Evolutionary conservation across 352 stramenopile genomes (phyloP).

Genomic region (Phytophthora podocarpi): DNA sequence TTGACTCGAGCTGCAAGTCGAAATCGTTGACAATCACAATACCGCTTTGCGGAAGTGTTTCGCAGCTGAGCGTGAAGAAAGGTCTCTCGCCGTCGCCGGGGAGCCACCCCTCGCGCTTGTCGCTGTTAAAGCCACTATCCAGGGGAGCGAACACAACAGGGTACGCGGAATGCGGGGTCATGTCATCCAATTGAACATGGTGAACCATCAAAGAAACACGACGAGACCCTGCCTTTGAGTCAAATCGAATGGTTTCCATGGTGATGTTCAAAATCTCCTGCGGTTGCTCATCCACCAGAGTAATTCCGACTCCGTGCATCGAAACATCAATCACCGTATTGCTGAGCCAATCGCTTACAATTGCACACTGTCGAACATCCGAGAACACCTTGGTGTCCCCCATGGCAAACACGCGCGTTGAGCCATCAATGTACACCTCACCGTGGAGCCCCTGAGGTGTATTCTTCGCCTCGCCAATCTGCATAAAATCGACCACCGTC

Average conservation of each 20-base stretch:
- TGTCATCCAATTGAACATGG: slow-evolving; percentile 89
- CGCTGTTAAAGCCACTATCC: slow-evolving; percentile 88
- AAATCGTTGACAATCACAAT: slow-evolving; percentile 87
- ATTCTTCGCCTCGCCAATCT: slow-evolving; percentile 66
- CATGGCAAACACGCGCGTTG: slow-evolving; percentile 79
- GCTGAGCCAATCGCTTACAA: slow-evolving; percentile 76
- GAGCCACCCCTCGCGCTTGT: slow-evolving; percentile 86
- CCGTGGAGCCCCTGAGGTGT: slow-evolving; percentile 62
- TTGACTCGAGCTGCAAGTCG: slow-evolving; percentile 67
- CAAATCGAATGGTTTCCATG: slow-evolving; percentile 82
- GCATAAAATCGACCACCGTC: slow-evolving; percentile 75
- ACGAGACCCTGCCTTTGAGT: slow-evolving; percentile 55
- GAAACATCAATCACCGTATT: slow-evolving; percentile 77
- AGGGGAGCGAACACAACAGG: slow-evolving; percentile 77
- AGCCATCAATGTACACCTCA: slow-evolving; percentile 88
- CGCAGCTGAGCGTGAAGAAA: slow-evolving; percentile 71
- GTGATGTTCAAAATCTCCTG: slow-evolving; percentile 88
- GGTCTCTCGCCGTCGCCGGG: slow-evolving; percentile 74
- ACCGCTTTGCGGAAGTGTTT: slow-evolving; percentile 65
- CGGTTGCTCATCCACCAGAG: slow-evolving; percentile 76
- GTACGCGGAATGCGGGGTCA: slow-evolving; percentile 74
- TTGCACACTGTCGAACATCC: slow-evolving; percentile 55
- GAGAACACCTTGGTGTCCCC: slow-evolving; percentile 73
- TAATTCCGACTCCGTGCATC: slow-evolving; percentile 78
- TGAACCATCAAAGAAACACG: slow-evolving; percentile 68